These are phyloP conservation scores for Clathrus columnatus DNA, from an alignment of 768 basidiomycete genomes.

Conservation along the genomic window DNA sequence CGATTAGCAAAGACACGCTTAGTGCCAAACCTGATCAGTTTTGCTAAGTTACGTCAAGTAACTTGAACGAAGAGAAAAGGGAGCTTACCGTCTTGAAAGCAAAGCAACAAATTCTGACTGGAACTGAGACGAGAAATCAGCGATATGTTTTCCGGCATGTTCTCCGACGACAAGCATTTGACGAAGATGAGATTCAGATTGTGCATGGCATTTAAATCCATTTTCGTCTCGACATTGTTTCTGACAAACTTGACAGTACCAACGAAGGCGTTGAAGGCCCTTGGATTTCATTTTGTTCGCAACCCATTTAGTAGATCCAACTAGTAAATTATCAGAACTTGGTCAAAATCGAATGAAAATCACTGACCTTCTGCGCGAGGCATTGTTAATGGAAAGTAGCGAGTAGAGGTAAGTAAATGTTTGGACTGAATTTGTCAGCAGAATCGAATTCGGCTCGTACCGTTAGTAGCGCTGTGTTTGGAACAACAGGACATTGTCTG, in stretches of 20 bases:
- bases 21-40: constrained; percentile 78
- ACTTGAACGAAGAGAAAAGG: not conserved
- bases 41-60: no score
- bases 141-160: constrained; percentile 84
- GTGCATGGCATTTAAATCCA: constrained; percentile 93
- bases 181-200: constrained; percentile 82
- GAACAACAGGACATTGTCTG: no score
- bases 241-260: constrained; percentile 99
- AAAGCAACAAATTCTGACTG: constrained; percentile 88
- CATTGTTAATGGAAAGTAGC: constrained; percentile 39
- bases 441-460: no score
- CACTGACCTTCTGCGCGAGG: constrained; percentile 73
- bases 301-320: constrained; percentile 81
- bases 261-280: constrained; percentile 88
- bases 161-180: constrained; percentile 98
- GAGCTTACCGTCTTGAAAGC: constrained; percentile 39
- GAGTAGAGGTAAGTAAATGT: no score
- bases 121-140: constrained; percentile 81
- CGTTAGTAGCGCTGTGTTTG: no score
- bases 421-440: no score
- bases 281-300: constrained; percentile 98
- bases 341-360: not conserved
- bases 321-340: constrained; percentile 20
- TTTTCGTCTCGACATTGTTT: constrained; percentile 99
- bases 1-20: constrained; percentile 91